Evolutionary conservation across 1,139 yeast genomes (phyloP).

Genomic region (Candida freyschussii): DNA sequence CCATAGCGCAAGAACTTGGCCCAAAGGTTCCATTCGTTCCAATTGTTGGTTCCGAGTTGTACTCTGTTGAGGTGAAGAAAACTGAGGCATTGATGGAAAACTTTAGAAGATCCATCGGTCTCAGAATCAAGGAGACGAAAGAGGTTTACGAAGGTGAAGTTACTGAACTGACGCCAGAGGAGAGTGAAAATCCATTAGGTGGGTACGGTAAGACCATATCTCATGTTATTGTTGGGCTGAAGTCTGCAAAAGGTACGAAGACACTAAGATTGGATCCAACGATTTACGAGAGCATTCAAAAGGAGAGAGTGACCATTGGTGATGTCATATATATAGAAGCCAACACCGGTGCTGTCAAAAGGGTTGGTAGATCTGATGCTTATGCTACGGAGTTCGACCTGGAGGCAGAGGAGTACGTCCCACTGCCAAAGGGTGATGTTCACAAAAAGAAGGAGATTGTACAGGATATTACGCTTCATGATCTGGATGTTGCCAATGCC

Average conservation of each 20-base stretch:
- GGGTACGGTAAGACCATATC: constrained; percentile 96
- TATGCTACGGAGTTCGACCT: constrained; percentile 97
- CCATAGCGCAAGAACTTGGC: constrained; percentile 94
- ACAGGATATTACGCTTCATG: constrained; percentile 95
- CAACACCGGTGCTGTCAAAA: constrained; percentile 94
- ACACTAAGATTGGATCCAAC: constrained; percentile 90
- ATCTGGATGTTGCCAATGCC: constrained; percentile 92
- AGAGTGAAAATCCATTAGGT: constrained; percentile 93
- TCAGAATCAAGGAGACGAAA: constrained; percentile 92
- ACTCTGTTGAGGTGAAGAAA: constrained; percentile 96
- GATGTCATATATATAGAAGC: constrained; percentile 97
- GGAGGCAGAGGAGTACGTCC: constrained; percentile 98
- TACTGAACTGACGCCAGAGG: constrained; percentile 93
- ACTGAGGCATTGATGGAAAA: constrained; percentile 97
- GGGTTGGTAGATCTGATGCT: constrained; percentile 98
- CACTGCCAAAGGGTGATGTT: constrained; percentile 97
- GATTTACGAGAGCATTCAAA: constrained; percentile 92
- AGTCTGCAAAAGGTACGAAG: constrained; percentile 94
- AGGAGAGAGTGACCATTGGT: constrained; percentile 91
- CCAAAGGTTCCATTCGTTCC: constrained; percentile 99
- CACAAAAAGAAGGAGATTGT: constrained; percentile 98
- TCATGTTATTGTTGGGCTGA: constrained; percentile 90
- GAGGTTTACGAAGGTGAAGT: constrained; percentile 99
- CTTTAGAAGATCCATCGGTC: constrained; percentile 93
- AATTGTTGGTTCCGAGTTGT: constrained; percentile 90